A percentile compares a stretch with the other conserved stretches of the same genome.
Conservation (phyloP, 2,329 filamentous ascomycete species). For the Cadophora sp. region DNA sequence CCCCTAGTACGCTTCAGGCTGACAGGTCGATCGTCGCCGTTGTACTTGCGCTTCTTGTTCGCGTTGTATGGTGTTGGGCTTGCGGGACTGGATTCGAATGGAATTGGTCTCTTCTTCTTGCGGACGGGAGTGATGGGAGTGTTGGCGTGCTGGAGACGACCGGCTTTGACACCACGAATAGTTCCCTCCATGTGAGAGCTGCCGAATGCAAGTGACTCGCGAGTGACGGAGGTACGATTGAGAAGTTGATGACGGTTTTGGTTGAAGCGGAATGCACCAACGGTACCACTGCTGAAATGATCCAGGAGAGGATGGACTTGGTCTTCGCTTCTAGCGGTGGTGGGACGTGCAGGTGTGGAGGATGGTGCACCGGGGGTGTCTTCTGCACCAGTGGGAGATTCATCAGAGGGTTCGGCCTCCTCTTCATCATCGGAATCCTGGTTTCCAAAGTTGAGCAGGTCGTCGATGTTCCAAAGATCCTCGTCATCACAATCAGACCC, state of each 20-base stretch:
- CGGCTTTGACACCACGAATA: slow-evolving; percentile 68
- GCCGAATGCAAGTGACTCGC: slow-evolving; percentile 68
- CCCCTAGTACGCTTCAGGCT: slow-evolving; percentile 42
- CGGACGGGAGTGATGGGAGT: slow-evolving; percentile 73
- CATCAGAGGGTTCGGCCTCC: slow-evolving; percentile 47
- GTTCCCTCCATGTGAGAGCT: slow-evolving; percentile 66
- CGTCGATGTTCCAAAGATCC: slow-evolving; percentile 69
- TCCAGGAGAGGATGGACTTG: slow-evolving; percentile 62
- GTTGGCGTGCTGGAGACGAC: slow-evolving; percentile 69
- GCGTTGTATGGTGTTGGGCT: slow-evolving; percentile 37
- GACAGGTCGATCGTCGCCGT: slow-evolving; percentile 31
- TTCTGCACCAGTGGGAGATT: slow-evolving; percentile 11
- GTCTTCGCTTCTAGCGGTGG: slow-evolving; percentile 56
- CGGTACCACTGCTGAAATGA: slow-evolving; percentile 71
- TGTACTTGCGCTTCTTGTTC: slow-evolving; percentile 42
- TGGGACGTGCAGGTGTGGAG: slow-evolving; percentile 59
- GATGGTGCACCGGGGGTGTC: slow-evolving; percentile 46
- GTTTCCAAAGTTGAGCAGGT: slow-evolving; percentile 74
- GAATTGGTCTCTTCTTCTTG: slow-evolving; percentile 45
- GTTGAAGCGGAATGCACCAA: slow-evolving; percentile 77
- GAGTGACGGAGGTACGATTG: slow-evolving; percentile 63
- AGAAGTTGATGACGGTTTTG: slow-evolving; percentile 60
- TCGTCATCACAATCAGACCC: slow-evolving; percentile 65
- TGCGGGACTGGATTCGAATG: slow-evolving; percentile 36
- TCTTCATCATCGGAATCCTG: slow-evolving; percentile 66